Evolutionary conservation across 192 early-diverging fungal genomes (phyloP).

Genomic region (Irineochytrium annulatum): DNA sequence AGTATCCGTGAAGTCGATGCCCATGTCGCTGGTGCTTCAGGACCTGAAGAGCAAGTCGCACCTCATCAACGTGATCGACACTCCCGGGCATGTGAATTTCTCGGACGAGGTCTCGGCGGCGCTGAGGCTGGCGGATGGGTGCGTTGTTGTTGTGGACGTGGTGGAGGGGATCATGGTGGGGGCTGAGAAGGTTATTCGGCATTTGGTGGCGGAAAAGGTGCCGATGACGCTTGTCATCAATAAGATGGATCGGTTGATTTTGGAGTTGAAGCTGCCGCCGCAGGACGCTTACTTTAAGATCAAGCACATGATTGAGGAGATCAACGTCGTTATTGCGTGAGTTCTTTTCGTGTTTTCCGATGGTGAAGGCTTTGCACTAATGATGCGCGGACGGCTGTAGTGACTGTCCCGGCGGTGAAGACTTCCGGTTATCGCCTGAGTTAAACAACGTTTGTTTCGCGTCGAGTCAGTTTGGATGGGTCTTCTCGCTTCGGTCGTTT

Average conservation of each 20-base stretch:
- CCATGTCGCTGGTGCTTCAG: conserved; percentile 86
- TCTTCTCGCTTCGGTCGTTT: conserved; percentile 88
- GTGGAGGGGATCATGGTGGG: conserved; percentile 95
- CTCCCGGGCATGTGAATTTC: conserved; percentile 95
- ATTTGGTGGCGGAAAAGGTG: conserved; percentile 73
- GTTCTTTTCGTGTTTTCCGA: conserved; percentile 18
- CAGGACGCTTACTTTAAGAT: conserved; percentile 96
- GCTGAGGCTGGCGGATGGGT: conserved; percentile 83
- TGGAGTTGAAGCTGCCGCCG: conserved; percentile 95
- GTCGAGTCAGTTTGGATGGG: conserved; percentile 84
- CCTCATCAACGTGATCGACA: conserved; percentile 85
- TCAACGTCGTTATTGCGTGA: conserved; percentile 74
- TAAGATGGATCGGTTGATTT: conserved; percentile 96
- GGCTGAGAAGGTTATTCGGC: conserved; percentile 81
- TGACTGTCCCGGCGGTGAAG: conserved; percentile 31
- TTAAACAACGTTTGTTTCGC: conserved; percentile 96
- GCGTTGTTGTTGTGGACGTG: conserved; percentile 88
- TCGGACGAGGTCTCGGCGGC: conserved; percentile 88
- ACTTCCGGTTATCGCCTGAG: conserved; percentile 83
- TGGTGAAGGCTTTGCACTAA: background rate
- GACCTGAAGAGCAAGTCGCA: conserved; percentile 85
- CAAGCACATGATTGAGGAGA: conserved; percentile 92
- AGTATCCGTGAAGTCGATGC: conserved; percentile 88
- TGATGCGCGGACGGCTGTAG: background rate
- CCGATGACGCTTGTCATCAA: conserved; percentile 86